Evolutionary conservation across 768 basidiomycete genomes (phyloP), one percentile per base, ranked within the genome.

Genomic region (Pisolithus tinctorius): DNA sequence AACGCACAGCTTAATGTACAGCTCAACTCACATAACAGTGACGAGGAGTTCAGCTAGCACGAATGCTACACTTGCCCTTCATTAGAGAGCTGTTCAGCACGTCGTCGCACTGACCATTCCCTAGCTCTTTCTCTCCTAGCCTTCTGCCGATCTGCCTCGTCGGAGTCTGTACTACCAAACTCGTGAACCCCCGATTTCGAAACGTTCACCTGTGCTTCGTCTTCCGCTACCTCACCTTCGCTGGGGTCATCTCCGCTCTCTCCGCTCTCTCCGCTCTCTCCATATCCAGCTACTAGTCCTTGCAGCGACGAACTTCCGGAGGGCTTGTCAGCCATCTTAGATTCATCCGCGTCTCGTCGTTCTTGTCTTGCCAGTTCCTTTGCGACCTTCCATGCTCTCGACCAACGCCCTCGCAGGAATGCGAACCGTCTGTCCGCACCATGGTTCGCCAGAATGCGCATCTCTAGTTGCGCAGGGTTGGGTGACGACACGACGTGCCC

Each of bases 391-490:
- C 92, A 95, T 4, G 76, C 71, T 3, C 68, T 67, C 49, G 74
- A 73, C 83, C 87, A 93, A 23, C 88, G 71, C 2, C 92, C 92
- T 36, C 82, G 77, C 41, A 94, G 66, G 65, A 94, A 94, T 1
- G 84, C 80, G 61, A 96, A 94, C 6, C 88, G 78, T 42, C 73
- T 70, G 63, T 95, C 91, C 11, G 74, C 70, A 0, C 89, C 86
- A 60, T 94, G 80, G 58, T 94, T 91, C 9, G 93, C 84, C 14
- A 94, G 72, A 58, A 96, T 93, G 6, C 92, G 80, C 76, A 92
- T 83, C 65, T 93, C 91, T 25, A 95, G 75, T 55, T 92, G 83
- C 0, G 83, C 80, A 14, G 89, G 79, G 59, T 93, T 92, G 1
- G 84, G 81, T 1, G 91, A 86, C 6, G 80, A 68, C 23, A 76